Conservation (phyloP, 345 rosid species). For the Citropsis articulata region DNA sequence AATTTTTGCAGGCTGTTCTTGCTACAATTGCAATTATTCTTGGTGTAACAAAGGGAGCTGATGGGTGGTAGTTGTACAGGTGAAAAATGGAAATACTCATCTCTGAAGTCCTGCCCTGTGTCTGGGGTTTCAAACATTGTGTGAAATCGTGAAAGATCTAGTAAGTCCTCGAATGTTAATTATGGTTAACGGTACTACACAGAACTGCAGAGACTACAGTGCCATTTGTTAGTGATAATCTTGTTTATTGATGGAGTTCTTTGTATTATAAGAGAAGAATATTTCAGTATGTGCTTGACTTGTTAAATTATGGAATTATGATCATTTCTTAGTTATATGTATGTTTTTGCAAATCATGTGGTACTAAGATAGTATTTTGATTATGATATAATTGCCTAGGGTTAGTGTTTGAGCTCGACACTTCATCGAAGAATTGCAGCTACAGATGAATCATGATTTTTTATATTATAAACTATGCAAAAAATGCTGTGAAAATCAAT, state of each 20-base stretch:
- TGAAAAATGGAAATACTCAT: background rate
- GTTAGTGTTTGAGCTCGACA: background rate
- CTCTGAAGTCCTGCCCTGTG: background rate
- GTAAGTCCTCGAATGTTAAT: background rate
- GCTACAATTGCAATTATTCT: conserved; percentile 69
- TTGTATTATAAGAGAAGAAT: background rate
- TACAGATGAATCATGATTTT: background rate
- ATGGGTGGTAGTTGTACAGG: conserved; percentile 45
- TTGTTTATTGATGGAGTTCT: background rate
- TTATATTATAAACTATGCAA: too few relatives aligned
- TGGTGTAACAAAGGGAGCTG: conserved; percentile 58
- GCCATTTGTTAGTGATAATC: background rate
- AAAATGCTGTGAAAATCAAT: too few relatives aligned
- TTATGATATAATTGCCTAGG: background rate
- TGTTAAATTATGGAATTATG: background rate
- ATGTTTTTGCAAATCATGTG: background rate
- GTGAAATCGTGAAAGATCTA: background rate
- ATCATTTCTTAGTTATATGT: background rate
- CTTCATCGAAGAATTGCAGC: background rate
- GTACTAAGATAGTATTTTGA: background rate
- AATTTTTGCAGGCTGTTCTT: conserved; percentile 61
- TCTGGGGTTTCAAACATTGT: background rate
- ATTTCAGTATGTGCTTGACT: background rate
- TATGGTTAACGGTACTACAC: background rate
- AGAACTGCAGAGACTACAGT: background rate